Percentiles rank a stretch among this genome's conserved stretches.
phyloP scores from a whole-genome alignment of 352 stramenopile genomes.

The Phytophthora vignae region DNA sequence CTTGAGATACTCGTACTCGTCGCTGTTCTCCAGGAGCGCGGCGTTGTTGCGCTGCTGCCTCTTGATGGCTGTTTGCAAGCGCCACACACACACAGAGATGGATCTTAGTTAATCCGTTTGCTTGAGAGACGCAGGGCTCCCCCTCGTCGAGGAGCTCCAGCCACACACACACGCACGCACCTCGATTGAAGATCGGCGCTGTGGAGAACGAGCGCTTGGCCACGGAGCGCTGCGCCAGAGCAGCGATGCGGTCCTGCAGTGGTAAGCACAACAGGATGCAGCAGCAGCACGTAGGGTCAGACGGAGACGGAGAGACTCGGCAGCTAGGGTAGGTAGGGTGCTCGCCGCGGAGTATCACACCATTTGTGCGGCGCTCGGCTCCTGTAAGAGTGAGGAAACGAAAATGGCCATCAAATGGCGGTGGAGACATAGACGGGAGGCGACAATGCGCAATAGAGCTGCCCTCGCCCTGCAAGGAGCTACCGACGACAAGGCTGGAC shows the following conservation, averaged over 20 bases:
- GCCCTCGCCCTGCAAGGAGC: not conserved
- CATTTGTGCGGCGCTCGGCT: constrained; percentile 27
- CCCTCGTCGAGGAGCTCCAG: not conserved
- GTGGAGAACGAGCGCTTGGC: constrained; percentile 55
- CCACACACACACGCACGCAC: constrained; percentile 34
- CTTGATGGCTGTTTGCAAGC: constrained; percentile 62
- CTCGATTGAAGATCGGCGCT: constrained; percentile 67
- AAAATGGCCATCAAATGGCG: constrained; percentile 10
- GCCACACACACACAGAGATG: constrained; percentile 7
- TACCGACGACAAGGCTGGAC: not conserved
- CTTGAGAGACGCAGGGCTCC: not conserved
- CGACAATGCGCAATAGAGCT: not conserved
- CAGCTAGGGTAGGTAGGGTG: not conserved
- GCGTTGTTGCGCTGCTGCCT: constrained; percentile 86
- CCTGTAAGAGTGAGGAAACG: constrained; percentile 2
- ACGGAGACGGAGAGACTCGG: not conserved
- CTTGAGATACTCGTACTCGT: constrained; percentile 89
- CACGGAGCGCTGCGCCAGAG: constrained; percentile 21
- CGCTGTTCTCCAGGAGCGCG: constrained; percentile 56
- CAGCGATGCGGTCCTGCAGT: constrained; percentile 41
- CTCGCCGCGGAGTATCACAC: constrained; percentile 2
- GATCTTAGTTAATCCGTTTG: not conserved
- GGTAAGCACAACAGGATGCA: not conserved
- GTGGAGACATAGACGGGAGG: constrained; percentile 15
- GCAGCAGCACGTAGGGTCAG: not conserved